These are phyloP conservation scores for Climacium dendroides DNA, from an alignment of 225 moss, liverwort and hornwort species.

Conservation along the genomic window DNA sequence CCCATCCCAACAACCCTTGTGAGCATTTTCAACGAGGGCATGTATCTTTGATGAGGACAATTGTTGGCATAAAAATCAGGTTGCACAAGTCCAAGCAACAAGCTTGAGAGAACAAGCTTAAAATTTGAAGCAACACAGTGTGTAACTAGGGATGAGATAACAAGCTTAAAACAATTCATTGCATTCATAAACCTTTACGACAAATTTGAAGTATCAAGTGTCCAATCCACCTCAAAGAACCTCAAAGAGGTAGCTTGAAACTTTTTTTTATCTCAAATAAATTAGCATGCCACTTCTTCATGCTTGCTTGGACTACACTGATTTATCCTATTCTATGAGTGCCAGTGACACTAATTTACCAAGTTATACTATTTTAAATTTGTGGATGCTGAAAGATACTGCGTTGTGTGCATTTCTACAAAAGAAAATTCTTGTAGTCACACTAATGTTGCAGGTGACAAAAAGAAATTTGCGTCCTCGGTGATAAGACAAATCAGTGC, in stretches of 20 bases:
- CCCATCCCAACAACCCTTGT: conserved; percentile 34
- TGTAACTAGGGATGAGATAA: neutral
- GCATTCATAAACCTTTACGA: neutral
- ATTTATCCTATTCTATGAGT: neutral
- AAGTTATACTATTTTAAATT: neutral
- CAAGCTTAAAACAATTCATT: neutral
- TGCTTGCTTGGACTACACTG: neutral
- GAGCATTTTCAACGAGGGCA: conserved; percentile 3
- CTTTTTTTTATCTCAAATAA: neutral
- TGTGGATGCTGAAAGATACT: neutral
- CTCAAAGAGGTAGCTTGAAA: neutral
- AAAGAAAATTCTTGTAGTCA: neutral
- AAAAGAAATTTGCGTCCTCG: neutral
- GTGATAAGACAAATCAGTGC: neutral
- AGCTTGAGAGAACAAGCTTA: neutral
- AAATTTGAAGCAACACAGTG: neutral
- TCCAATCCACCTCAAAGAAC: neutral
- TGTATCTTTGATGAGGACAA: neutral
- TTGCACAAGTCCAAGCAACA: neutral
- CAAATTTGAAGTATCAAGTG: neutral
- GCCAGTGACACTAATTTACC: neutral
- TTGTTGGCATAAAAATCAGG: neutral
- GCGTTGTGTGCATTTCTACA: neutral
- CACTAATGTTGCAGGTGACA: neutral
- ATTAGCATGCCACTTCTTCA: neutral